Conservation (phyloP, 306 rosid genomes). For the Vicia villosa region DNA sequence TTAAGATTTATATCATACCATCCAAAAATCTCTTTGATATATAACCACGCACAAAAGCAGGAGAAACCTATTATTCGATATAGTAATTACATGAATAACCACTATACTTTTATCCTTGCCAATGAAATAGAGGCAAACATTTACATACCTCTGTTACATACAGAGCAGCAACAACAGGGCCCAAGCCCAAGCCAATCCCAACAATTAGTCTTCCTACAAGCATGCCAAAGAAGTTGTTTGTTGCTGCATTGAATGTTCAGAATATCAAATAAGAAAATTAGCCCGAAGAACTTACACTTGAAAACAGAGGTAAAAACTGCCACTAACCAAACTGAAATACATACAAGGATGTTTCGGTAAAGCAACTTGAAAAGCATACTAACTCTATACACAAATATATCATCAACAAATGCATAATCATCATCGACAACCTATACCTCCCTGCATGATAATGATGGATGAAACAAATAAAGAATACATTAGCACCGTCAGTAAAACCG, state of each 20-base stretch:
- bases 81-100: conserved; percentile 24
- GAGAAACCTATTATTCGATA: conserved; percentile 72
- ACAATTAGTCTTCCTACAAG: conserved; percentile 91
- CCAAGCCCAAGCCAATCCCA: conserved; percentile 94
- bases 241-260: conserved; percentile 72
- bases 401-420: no score
- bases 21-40: conserved; percentile 74
- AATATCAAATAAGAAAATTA: conserved; percentile 28
- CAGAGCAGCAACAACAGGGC: conserved; percentile 85
- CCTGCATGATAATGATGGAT: no score
- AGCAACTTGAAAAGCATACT: conserved; percentile 14
- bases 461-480: no score
- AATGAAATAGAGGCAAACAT: conserved; percentile 31
- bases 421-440: no score
- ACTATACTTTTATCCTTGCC: conserved; percentile 25
- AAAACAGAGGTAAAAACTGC: conserved; percentile 2
- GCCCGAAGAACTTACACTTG: conserved; percentile 15
- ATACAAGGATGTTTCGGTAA: conserved; percentile 7
- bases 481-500: no score
- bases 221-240: conserved; percentile 90
- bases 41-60: conserved; percentile 90
- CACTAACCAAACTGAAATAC: conserved; percentile 23
- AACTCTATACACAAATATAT: no score
- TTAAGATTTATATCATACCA: conserved; percentile 57
- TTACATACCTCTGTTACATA: conserved; percentile 83